Conservation (phyloP, 108 stramenopile species). For the Cylindrotheca fusiformis region DNA sequence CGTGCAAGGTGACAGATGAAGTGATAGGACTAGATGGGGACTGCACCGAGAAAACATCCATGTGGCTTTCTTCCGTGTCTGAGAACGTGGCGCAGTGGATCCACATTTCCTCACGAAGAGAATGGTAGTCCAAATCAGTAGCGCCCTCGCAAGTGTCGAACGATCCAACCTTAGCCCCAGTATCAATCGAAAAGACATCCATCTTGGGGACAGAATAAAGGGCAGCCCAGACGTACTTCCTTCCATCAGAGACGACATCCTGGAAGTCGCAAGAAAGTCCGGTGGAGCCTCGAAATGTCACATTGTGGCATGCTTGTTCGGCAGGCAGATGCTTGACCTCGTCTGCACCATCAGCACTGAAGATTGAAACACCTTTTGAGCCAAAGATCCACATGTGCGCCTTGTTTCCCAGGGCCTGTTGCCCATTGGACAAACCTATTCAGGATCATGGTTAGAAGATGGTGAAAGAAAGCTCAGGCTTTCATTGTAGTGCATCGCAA, state of each 20-base stretch:
- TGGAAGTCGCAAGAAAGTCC: conserved; percentile 13
- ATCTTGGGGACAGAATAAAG: conserved; percentile 9
- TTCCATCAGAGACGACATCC: conserved; percentile 23
- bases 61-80: too few species aligned
- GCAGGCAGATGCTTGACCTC: not conserved
- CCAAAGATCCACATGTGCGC: conserved; percentile 27
- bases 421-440: too few species aligned
- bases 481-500: too few species aligned
- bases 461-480: too few species aligned
- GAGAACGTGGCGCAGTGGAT: conserved; percentile 31
- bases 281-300: not conserved
- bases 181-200: conserved; percentile 25
- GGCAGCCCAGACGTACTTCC: conserved; percentile 22
- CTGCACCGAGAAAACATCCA: conserved; percentile 22
- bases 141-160: conserved; percentile 21
- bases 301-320: not conserved
- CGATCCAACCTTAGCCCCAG: conserved; percentile 14
- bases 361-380: conserved; percentile 2
- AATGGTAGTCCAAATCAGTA: conserved; percentile 22
- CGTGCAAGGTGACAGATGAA: conserved; percentile 6
- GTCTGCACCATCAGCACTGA: conserved; percentile 6
- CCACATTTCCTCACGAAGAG: conserved; percentile 30
- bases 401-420: too few species aligned
- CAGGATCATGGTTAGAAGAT: too few species aligned
- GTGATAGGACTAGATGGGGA: too few species aligned